Percentiles rank a stretch among this genome's conserved stretches.
Conservation (phyloP, 2,329 filamentous ascomycete species). For the Ophiostoma piceae region DNA sequence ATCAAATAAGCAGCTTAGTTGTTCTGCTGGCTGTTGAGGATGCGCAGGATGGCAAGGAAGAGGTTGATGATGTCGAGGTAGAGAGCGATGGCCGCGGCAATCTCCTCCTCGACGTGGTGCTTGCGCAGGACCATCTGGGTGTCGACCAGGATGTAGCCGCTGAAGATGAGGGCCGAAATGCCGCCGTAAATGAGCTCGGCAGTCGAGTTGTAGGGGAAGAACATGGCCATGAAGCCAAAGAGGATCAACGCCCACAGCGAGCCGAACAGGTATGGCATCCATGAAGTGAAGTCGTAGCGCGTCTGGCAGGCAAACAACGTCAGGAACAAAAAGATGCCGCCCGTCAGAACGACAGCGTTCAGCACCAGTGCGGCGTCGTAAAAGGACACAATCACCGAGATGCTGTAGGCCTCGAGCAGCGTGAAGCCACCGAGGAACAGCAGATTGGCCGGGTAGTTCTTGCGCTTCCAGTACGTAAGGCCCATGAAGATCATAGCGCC, state of each 20-base stretch:
- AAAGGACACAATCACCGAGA: slow-evolving; percentile 88
- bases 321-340: slow-evolving; percentile 72
- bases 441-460: slow-evolving; percentile 90
- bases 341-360: slow-evolving; percentile 83
- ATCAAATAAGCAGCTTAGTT: slow-evolving; percentile 54
- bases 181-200: slow-evolving; percentile 82
- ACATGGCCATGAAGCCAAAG: slow-evolving; percentile 87
- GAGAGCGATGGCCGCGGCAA: slow-evolving; percentile 87
- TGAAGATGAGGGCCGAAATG: slow-evolving; percentile 80
- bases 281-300: slow-evolving; percentile 96
- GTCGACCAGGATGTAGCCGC: slow-evolving; percentile 89
- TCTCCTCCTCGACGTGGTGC: slow-evolving; percentile 97
- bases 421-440: slow-evolving; percentile 90
- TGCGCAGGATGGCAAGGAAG: slow-evolving; percentile 90
- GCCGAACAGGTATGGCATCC: slow-evolving; percentile 93
- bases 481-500: slow-evolving; percentile 79
- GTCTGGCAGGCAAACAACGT: slow-evolving; percentile 92
- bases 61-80: slow-evolving; percentile 97
- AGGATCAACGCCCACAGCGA: slow-evolving; percentile 83
- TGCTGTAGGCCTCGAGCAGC: slow-evolving; percentile 83
- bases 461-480: slow-evolving; percentile 91
- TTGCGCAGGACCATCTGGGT: slow-evolving; percentile 93
- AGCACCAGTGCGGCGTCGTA: slow-evolving; percentile 80
- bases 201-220: slow-evolving; percentile 78
- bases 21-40: slow-evolving; percentile 92